These are phyloP conservation scores for Drechslerella coelobrocha DNA, from an alignment of 2,329 filamentous ascomycete genomes.

Conservation along the genomic window DNA sequence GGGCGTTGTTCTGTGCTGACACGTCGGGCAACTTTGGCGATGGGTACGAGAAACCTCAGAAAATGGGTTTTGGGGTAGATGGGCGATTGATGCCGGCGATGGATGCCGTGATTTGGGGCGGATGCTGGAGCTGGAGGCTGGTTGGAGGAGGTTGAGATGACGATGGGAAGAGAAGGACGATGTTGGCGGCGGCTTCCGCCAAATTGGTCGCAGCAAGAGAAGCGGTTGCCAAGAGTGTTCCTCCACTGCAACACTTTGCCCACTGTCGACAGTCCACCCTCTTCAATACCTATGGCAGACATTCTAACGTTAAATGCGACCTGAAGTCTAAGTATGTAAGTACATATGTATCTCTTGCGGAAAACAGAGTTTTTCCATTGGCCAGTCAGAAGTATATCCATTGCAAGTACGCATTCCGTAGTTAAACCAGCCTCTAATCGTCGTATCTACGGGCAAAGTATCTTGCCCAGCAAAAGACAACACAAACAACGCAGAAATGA, in stretches of 20 bases:
- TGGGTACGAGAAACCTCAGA: neutral
- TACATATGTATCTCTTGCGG: too few relatives aligned
- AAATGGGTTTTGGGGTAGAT: neutral
- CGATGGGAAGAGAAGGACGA: slow-evolving; percentile 17
- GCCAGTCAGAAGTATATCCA: too few relatives aligned
- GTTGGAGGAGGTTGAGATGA: slow-evolving; percentile 22
- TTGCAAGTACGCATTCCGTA: too few relatives aligned
- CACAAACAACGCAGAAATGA: too few relatives aligned
- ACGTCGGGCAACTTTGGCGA: slow-evolving; percentile 31
- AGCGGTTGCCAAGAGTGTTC: neutral
- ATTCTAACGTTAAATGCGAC: too few relatives aligned
- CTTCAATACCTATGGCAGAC: too few relatives aligned
- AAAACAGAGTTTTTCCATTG: too few relatives aligned
- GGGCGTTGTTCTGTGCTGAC: slow-evolving; percentile 10
- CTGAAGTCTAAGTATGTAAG: too few relatives aligned
- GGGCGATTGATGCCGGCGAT: neutral
- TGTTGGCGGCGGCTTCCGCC: slow-evolving; percentile 16
- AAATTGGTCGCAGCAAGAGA: slow-evolving; percentile 15
- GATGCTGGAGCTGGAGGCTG: neutral
- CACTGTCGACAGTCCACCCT: too few relatives aligned
- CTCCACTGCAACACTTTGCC: neutral
- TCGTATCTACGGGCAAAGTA: too few relatives aligned
- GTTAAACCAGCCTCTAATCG: too few relatives aligned
- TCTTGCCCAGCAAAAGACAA: too few relatives aligned
- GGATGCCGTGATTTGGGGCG: neutral